Percentiles rank a stretch among this genome's conserved stretches.
phyloP scores from a whole-genome alignment of 441 rosid genomes.

The Arabidopsis lyrata region DNA sequence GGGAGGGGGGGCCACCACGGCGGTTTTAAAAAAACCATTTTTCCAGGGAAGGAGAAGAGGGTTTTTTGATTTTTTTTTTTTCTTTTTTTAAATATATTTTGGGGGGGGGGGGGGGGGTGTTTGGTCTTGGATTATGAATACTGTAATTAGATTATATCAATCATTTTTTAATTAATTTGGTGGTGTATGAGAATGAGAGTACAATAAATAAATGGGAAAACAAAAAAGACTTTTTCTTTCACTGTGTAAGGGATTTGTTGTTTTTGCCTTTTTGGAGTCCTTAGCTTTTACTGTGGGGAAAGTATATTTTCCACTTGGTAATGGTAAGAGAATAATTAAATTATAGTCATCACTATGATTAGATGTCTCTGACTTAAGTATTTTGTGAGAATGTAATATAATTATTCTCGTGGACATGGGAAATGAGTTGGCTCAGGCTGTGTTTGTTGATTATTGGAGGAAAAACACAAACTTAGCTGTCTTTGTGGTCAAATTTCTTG shows the following conservation, averaged over 20 bases:
- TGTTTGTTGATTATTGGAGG: conserved; percentile 35
- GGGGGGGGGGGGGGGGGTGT: conserved; percentile 36
- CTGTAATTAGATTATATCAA: conserved; percentile 65
- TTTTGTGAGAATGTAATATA: conserved; percentile 11
- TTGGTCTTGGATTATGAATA: conserved; percentile 55
- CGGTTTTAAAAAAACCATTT: conserved; percentile 5
- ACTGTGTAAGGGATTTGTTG: conserved; percentile 6
- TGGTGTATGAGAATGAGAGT: conserved; percentile 48
- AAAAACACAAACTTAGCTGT: conserved; percentile 40
- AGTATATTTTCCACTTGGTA: conserved; percentile 27
- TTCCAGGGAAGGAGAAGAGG: conserved; percentile 35
- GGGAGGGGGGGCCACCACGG: no score
- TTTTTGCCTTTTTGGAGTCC: neutral
- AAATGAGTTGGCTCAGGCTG: conserved; percentile 40
- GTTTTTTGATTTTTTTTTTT: conserved; percentile 21
- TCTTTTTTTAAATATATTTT: conserved; percentile 37
- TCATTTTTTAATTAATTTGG: conserved; percentile 59
- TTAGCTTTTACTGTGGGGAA: conserved; percentile 35
- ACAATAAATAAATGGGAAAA: conserved; percentile 29
- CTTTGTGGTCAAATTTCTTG: conserved; percentile 10
- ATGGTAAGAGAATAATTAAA: conserved; percentile 20
- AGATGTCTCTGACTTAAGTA: neutral
- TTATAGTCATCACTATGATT: neutral
- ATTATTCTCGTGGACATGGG: conserved; percentile 30
- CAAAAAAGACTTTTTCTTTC: conserved; percentile 29